These are phyloP conservation scores for Stereum hirsutum DNA, from an alignment of 1,284 basidiomycete genomes.

Conservation along the genomic window DNA sequence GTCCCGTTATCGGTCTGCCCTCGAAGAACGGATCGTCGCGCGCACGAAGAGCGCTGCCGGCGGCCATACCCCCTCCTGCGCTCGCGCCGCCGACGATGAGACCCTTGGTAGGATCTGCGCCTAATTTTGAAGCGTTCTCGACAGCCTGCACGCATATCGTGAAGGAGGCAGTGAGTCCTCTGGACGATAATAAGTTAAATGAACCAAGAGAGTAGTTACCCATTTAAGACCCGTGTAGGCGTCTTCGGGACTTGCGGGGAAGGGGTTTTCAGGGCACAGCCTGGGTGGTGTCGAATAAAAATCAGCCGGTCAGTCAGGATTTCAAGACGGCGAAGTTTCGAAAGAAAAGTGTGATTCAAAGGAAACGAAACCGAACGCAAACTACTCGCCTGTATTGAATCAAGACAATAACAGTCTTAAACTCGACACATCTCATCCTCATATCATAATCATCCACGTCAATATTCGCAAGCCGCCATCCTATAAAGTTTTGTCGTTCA, in stretches of 20 bases:
- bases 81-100: conserved; percentile 15
- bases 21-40: conserved; percentile 15
- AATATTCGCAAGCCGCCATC: conserved; percentile 9
- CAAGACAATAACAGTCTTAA: conserved; percentile 14
- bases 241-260: conserved; percentile 28
- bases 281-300: too few relatives aligned
- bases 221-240: conserved; percentile 24
- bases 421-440: conserved; percentile 9
- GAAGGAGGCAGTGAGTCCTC: too few relatives aligned
- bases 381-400: conserved; percentile 1
- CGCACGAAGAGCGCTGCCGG: conserved; percentile 9
- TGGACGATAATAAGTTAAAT: too few relatives aligned
- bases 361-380: too few relatives aligned
- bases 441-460: conserved; percentile 13
- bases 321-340: neutral
- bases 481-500: too few relatives aligned
- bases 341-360: too few relatives aligned
- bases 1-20: conserved; percentile 11
- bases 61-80: conserved; percentile 14
- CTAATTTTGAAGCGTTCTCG: conserved; percentile 6
- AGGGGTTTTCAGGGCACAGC: conserved; percentile 29
- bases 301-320: neutral
- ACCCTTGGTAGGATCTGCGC: conserved; percentile 10
- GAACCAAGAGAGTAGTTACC: too few relatives aligned
- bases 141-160: too few relatives aligned